Base-by-base conservation (phyloP, 2,329 filamentous ascomycete genomes). In the Phyllosticta paracitricarpa region DNA sequence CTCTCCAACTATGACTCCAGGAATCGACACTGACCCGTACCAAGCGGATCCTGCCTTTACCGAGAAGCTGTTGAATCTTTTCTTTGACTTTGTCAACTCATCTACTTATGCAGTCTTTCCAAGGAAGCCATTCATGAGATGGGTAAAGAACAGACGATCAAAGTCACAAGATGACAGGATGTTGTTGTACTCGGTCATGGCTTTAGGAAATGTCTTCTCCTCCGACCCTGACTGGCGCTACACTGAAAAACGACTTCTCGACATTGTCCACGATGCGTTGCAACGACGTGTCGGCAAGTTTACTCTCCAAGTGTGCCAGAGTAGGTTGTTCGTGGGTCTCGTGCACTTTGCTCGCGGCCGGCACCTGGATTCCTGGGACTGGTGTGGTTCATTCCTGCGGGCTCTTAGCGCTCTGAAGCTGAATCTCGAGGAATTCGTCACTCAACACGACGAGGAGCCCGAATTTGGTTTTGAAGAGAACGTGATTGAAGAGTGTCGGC, bases 251-350 rank as follows among this genome's bases (percentile, higher is more conserved):
- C 33, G 48, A 24, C 30, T 61, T 7, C 25, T 57, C 24, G 56
- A 55, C n/a, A 61, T 61, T 51, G 55, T 54, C 35, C 56, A 56
- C 19, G 17, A 26, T 24, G 59, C 40, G 8, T 9, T 61, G 59
- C 55, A 61, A 9, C 17, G 28, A 30, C 76, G 76, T 33, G 77
- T 79, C 63, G 79, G 82, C 22, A 75, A 69, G 7, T 79, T 84
- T 62, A 82, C 77, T 61, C 72, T 91, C 56, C 84, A 89, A 65
- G 75, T 89, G 54, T 83, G 86, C 12, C 88, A 90, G 69, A 82
- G 81, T 55, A 81, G 85, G 59, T 75, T 90, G n/a, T 77, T 89
- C 17, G 78, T 91, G 51, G 81, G 83, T 22, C 73, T 89, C 6
- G 89, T 87, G 72, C 83, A 85, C 65, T 83, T 86, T 63, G 82